phyloP scores from a whole-genome alignment of 495 filamentous ascomycete species.

The Neurospora cerealis region DNA sequence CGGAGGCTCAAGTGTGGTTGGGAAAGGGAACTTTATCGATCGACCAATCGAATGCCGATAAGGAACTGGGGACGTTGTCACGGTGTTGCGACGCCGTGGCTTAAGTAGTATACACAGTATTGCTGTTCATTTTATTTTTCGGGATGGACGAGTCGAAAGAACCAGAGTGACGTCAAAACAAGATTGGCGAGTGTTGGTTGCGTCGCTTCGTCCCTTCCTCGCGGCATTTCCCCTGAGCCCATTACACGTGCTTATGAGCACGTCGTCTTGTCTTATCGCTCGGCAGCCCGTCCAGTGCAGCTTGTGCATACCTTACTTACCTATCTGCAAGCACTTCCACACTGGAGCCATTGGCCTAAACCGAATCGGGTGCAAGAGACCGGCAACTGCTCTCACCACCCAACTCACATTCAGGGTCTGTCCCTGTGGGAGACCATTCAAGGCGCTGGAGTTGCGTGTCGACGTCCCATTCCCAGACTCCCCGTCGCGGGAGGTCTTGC shows the following conservation, averaged over 20 bases:
- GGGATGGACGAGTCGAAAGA: not conserved
- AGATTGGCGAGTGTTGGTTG: not conserved
- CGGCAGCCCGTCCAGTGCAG: not conserved
- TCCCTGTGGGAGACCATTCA: not conserved
- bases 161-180: not conserved
- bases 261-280: not conserved
- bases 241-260: not conserved
- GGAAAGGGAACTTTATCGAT: not conserved
- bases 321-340: not conserved
- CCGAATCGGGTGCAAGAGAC: not conserved
- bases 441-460: not conserved
- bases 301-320: not conserved
- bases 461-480: not conserved
- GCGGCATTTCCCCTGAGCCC: not conserved
- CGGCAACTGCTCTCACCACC: not conserved
- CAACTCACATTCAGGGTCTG: not conserved
- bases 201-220: not conserved
- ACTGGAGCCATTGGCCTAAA: not conserved
- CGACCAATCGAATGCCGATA: not conserved
- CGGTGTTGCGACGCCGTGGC: not conserved
- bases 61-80: not conserved
- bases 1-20: not conserved
- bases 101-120: too few species aligned
- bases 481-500: not conserved
- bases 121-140: too few species aligned